Conservation (phyloP, 2,329 filamentous ascomycete genomes). For the Aspergillus sp. region DNA sequence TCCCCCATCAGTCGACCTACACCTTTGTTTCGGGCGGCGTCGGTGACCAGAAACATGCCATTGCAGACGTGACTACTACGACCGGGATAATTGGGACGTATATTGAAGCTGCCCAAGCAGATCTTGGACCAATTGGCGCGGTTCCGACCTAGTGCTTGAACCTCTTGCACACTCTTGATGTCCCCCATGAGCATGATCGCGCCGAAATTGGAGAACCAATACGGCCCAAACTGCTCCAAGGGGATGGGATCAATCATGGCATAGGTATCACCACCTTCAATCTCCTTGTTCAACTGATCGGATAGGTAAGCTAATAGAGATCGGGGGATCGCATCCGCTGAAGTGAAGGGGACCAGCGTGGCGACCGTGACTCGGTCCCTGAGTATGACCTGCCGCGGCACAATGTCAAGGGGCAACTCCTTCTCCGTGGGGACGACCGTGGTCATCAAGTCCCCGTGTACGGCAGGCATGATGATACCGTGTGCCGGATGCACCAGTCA, state of each 20-base stretch:
- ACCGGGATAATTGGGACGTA: slow-evolving; percentile 91
- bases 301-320: slow-evolving; percentile 75
- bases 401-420: slow-evolving; percentile 67
- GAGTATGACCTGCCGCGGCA: slow-evolving; percentile 75
- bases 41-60: slow-evolving; percentile 72
- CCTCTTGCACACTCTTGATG: slow-evolving; percentile 63
- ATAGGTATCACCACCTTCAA: slow-evolving; percentile 89
- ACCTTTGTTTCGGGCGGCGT: slow-evolving; percentile 70
- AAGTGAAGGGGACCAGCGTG: slow-evolving; percentile 79
- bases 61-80: slow-evolving; percentile 86
- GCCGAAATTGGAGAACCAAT: slow-evolving; percentile 91
- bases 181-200: slow-evolving; percentile 84
- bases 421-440: slow-evolving; percentile 33
- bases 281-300: slow-evolving; percentile 84
- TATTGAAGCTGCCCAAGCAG: slow-evolving; percentile 88
- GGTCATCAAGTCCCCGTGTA: slow-evolving; percentile 37
- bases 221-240: slow-evolving; percentile 72
- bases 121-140: slow-evolving; percentile 74
- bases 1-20: slow-evolving; percentile 76
- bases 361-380: slow-evolving; percentile 81
- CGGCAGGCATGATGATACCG: slow-evolving; percentile 38
- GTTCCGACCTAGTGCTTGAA: slow-evolving; percentile 50
- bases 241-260: slow-evolving; percentile 79
- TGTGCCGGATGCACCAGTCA: slow-evolving; percentile 31
- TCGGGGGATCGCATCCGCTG: slow-evolving; percentile 72